Evolutionary conservation across 2,329 filamentous ascomycete species (phyloP).

Genomic region (Sphaceloma murrayae): DNA sequence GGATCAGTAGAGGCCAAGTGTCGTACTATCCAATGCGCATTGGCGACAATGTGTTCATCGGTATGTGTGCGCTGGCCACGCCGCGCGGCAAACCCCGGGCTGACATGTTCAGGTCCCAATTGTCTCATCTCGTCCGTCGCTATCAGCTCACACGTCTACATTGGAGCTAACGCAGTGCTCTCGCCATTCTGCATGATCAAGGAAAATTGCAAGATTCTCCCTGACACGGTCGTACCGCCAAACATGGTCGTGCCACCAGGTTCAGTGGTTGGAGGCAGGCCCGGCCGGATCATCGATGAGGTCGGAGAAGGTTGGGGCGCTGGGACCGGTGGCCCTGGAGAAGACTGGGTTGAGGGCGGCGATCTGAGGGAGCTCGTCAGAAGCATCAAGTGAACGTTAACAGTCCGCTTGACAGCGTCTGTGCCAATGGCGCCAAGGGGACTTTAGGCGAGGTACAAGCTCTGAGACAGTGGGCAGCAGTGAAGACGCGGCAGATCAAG

Average conservation of each 20-base stretch:
- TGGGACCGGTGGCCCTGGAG: conserved; percentile 34
- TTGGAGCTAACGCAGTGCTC: conserved; percentile 67
- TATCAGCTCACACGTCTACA: conserved; percentile 76
- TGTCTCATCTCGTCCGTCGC: conserved; percentile 73
- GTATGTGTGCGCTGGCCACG: conserved; percentile 37
- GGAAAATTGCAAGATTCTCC: conserved; percentile 81
- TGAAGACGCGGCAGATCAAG: no score
- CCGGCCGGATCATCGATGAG: conserved; percentile 72
- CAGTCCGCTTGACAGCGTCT: no score
- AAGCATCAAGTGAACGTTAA: conserved; percentile 32
- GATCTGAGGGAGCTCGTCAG: conserved; percentile 41
- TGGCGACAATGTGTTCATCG: conserved; percentile 89
- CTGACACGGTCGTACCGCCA: conserved; percentile 71
- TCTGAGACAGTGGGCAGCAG: no score
- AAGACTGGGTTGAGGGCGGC: conserved; percentile 42
- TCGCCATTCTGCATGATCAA: conserved; percentile 87
- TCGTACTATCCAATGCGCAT: conserved; percentile 85
- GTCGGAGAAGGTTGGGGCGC: conserved; percentile 56
- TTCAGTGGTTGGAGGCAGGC: conserved; percentile 76
- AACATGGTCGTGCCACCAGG: conserved; percentile 91
- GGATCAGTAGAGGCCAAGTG: conserved; percentile 64
- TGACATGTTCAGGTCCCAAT: conserved; percentile 29
- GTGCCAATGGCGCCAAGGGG: no score
- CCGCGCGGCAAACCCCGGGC: background rate
- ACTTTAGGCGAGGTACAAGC: no score